Evolutionary conservation across 1,139 yeast species (phyloP).

Genomic region (Meyerozyma sp.): DNA sequence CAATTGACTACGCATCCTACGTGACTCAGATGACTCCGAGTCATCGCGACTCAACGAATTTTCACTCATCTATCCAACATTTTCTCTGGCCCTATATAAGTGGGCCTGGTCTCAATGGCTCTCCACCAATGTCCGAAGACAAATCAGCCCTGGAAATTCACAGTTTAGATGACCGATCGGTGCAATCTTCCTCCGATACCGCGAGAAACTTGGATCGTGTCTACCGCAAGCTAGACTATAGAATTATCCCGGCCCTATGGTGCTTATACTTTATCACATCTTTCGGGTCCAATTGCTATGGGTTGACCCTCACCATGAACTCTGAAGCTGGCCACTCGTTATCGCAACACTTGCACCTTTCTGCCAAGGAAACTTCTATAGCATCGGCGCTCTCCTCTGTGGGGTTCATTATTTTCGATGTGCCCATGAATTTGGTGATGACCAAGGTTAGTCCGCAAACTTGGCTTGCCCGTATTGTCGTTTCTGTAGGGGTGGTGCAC

Average conservation of each 20-base stretch:
- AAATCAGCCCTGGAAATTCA: neutral
- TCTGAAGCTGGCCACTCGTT: constrained; percentile 57
- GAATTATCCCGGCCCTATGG: constrained; percentile 86
- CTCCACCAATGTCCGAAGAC: neutral
- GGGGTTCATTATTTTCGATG: constrained; percentile 77
- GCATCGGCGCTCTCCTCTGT: constrained; percentile 83
- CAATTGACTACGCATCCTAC: too few relatives aligned
- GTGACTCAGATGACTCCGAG: constrained; percentile 1
- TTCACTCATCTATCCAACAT: neutral
- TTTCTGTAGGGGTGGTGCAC: constrained; percentile 73
- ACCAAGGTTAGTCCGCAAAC: constrained; percentile 80
- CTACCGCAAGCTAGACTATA: constrained; percentile 59
- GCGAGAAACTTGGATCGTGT: constrained; percentile 42
- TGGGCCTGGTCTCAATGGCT: neutral
- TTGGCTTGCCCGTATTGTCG: constrained; percentile 76
- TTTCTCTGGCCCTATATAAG: neutral
- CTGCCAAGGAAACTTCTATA: constrained; percentile 56
- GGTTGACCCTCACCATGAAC: constrained; percentile 81
- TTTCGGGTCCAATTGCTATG: constrained; percentile 73
- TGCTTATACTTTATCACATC: constrained; percentile 72
- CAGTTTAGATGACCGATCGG: neutral
- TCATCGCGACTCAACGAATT: constrained; percentile 1
- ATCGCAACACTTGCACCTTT: constrained; percentile 44
- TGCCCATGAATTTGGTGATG: constrained; percentile 84
- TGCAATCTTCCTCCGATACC: neutral